Conservation (phyloP, 768 basidiomycete species). For the Xerocomus brunneocitrinus region DNA sequence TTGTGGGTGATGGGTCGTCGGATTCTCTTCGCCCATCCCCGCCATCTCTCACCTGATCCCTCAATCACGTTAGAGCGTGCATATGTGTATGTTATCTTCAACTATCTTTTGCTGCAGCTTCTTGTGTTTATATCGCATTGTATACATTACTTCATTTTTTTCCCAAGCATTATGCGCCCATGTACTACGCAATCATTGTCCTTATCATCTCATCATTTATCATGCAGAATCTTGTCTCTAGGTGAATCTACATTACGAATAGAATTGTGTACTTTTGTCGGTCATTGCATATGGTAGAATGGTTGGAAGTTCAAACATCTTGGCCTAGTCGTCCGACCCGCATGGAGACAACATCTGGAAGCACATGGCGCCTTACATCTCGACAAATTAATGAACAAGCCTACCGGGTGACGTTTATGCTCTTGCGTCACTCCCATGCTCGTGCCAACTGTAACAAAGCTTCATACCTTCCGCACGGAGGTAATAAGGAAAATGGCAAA, state of each 20-base stretch:
- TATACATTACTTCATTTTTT: too few species aligned
- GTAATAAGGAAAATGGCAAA: background rate
- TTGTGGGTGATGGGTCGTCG: slow-evolving; percentile 7
- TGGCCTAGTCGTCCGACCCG: background rate
- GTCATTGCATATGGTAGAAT: background rate
- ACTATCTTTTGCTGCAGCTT: background rate
- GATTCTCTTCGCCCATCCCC: background rate
- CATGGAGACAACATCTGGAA: background rate
- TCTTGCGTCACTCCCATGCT: background rate
- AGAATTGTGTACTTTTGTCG: background rate
- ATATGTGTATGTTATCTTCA: slow-evolving; percentile 1
- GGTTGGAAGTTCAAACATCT: background rate
- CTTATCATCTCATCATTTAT: background rate
- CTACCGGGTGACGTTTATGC: too few species aligned
- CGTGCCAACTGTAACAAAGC: background rate
- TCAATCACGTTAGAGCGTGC: background rate
- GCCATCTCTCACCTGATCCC: background rate
- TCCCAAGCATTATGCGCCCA: background rate
- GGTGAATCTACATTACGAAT: background rate
- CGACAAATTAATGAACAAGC: background rate
- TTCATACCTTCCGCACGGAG: background rate
- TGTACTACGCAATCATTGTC: background rate
- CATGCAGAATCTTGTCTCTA: background rate
- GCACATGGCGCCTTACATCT: background rate
- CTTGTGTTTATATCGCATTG: slow-evolving; percentile 1